These are phyloP conservation scores for Podospora conica DNA, from an alignment of 495 filamentous ascomycete species.

Conservation along the genomic window DNA sequence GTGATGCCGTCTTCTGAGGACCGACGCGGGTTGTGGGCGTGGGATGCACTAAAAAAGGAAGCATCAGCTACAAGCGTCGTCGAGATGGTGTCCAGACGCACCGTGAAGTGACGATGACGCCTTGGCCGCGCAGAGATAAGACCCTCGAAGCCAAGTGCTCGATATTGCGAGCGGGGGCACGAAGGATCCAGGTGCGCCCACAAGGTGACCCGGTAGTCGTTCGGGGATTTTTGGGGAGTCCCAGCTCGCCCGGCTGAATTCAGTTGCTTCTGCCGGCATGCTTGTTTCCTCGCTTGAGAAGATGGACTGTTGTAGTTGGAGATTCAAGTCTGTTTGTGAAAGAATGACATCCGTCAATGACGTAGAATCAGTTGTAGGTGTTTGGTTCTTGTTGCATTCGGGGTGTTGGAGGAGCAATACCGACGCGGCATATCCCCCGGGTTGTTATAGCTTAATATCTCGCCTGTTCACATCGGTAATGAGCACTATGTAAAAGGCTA, in stretches of 20 bases:
- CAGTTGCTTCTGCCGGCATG: background rate
- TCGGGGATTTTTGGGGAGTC: background rate
- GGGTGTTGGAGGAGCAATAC: background rate
- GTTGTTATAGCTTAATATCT: background rate
- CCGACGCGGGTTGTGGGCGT: background rate
- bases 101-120: background rate
- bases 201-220: background rate
- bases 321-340: background rate
- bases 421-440: background rate
- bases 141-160: background rate
- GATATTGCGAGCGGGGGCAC: background rate
- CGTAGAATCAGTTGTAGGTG: background rate
- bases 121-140: background rate
- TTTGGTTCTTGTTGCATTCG: background rate
- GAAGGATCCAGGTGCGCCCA: background rate
- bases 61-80: background rate
- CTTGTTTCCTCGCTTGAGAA: background rate
- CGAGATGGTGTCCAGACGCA: constrained; percentile 1
- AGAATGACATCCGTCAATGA: background rate
- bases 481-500: background rate
- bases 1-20: constrained; percentile 7
- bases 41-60: background rate
- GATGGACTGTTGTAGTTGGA: background rate
- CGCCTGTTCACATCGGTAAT: background rate
- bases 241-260: background rate